phyloP scores from a whole-genome alignment of 2,329 filamentous ascomycete species.

The Talaromyces rugulosus region DNA sequence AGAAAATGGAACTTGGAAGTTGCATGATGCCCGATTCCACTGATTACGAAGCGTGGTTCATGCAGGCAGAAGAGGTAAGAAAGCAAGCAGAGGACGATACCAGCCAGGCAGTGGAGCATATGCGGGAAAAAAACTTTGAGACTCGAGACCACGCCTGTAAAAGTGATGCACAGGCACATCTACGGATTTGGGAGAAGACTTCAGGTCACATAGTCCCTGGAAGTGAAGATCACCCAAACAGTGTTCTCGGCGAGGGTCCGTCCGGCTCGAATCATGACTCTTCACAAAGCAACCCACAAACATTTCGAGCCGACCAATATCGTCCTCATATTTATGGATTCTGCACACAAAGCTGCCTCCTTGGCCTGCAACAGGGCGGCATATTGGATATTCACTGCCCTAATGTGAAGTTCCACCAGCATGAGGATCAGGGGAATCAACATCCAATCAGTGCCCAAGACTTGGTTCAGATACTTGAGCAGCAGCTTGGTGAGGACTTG shows the following conservation, averaged over 20 bases:
- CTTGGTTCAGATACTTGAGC: conserved; percentile 20
- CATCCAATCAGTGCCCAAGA: conserved; percentile 17
- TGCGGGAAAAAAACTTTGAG: conserved; percentile 2
- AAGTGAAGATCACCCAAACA: conserved; percentile 15
- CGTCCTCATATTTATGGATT: conserved; percentile 13
- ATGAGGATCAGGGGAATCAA: conserved; percentile 9
- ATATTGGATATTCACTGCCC: conserved; percentile 21
- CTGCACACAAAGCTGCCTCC: conserved; percentile 26
- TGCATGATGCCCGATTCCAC: too few species aligned
- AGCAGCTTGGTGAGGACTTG: conserved; percentile 24
- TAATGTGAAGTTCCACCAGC: conserved; percentile 21
- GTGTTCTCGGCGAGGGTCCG: conserved; percentile 3
- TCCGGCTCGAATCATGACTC: neutral
- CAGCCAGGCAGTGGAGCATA: too few species aligned
- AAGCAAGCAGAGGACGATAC: neutral
- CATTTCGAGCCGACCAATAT: conserved; percentile 9
- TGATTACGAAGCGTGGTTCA: too few species aligned
- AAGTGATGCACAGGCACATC: conserved; percentile 12
- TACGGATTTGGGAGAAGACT: conserved; percentile 20
- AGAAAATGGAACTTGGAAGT: neutral
- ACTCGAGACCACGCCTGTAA: conserved; percentile 21
- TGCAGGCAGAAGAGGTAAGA: neutral
- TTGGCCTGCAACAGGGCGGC: conserved; percentile 20
- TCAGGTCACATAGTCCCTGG: conserved; percentile 21
- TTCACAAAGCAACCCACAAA: conserved; percentile 13